These are phyloP conservation scores for Daldinia concentrica DNA, from an alignment of 495 filamentous ascomycete species.

Conservation along the genomic window DNA sequence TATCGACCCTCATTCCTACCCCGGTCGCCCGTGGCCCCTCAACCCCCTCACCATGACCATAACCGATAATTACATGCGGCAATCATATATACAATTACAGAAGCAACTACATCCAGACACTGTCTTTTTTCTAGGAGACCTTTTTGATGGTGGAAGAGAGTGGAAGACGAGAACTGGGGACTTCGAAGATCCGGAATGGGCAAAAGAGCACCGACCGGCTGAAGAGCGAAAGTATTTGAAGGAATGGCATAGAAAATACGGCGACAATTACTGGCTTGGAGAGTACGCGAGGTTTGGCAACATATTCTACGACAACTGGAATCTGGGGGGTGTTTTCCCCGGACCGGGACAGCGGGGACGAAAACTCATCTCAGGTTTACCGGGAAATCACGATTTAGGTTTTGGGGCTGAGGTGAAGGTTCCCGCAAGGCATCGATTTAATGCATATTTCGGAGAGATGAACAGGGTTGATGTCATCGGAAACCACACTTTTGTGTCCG, in stretches of 20 bases:
- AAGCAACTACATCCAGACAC: constrained; percentile 77
- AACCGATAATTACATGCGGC: constrained; percentile 88
- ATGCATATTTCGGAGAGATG: constrained; percentile 86
- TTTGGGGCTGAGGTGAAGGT: constrained; percentile 86
- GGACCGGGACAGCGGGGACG: constrained; percentile 57
- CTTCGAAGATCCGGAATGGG: constrained; percentile 69
- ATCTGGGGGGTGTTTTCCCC: constrained; percentile 48
- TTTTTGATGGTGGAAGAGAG: constrained; percentile 96
- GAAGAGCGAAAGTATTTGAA: constrained; percentile 62
- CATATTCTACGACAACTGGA: constrained; percentile 78
- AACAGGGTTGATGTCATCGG: constrained; percentile 90
- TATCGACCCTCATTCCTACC: constrained; percentile 96
- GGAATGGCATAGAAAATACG: constrained; percentile 76
- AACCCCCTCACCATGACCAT: constrained; percentile 79
- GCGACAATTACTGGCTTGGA: constrained; percentile 79
- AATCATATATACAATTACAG: constrained; percentile 79
- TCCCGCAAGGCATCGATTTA: constrained; percentile 81
- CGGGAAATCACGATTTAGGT: constrained; percentile 97
- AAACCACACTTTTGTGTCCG: constrained; percentile 93
- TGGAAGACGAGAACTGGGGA: constrained; percentile 75
- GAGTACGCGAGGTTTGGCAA: constrained; percentile 82
- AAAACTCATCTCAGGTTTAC: constrained; percentile 80
- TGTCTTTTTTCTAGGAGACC: constrained; percentile 88
- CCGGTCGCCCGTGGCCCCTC: constrained; percentile 89
- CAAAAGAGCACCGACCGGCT: constrained; percentile 55